Conservation (phyloP, 1,284 basidiomycete genomes). For the Cryptococcus jaspeensis region DNA sequence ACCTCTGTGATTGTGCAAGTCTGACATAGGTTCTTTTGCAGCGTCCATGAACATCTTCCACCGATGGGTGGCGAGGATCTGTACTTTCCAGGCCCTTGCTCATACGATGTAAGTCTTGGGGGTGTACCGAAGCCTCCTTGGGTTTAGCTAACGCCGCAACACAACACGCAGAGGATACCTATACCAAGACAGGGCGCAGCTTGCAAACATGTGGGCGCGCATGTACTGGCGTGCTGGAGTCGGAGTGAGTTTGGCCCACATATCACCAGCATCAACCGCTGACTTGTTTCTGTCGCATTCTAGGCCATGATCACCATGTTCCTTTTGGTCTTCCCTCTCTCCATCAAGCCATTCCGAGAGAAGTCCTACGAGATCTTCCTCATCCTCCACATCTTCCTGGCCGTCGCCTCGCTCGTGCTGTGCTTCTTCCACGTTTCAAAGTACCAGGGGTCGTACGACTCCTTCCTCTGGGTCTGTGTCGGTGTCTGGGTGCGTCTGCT, state of each 20-base stretch:
- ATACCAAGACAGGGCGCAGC: too few relatives aligned
- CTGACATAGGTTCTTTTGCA: too few relatives aligned
- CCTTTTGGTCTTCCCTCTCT: constrained; percentile 19
- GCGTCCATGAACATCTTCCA: constrained; percentile 31
- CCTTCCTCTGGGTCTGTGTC: constrained; percentile 27
- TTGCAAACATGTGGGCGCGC: too few relatives aligned
- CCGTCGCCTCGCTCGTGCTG: constrained; percentile 18
- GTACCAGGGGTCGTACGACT: constrained; percentile 20
- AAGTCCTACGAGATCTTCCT: constrained; percentile 34
- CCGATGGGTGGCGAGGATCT: constrained; percentile 30
- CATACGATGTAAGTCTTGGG: constrained; percentile 24
- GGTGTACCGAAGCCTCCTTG: too few relatives aligned
- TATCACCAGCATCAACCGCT: too few relatives aligned
- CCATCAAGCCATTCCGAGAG: constrained; percentile 23
- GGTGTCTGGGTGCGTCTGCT: constrained; percentile 29
- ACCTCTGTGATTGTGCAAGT: too few relatives aligned
- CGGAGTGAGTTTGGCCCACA: constrained; percentile 15
- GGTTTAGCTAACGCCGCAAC: too few relatives aligned
- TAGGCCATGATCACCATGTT: constrained; percentile 26
- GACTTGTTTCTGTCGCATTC: not conserved
- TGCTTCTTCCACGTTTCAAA: constrained; percentile 29
- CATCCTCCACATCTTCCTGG: constrained; percentile 30
- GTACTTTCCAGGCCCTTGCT: constrained; percentile 25
- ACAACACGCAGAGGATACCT: too few relatives aligned
- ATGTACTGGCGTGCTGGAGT: constrained; percentile 26